phyloP scores from a whole-genome alignment of 2,329 filamentous ascomycete genomes.

The Monosporascus sp. region DNA sequence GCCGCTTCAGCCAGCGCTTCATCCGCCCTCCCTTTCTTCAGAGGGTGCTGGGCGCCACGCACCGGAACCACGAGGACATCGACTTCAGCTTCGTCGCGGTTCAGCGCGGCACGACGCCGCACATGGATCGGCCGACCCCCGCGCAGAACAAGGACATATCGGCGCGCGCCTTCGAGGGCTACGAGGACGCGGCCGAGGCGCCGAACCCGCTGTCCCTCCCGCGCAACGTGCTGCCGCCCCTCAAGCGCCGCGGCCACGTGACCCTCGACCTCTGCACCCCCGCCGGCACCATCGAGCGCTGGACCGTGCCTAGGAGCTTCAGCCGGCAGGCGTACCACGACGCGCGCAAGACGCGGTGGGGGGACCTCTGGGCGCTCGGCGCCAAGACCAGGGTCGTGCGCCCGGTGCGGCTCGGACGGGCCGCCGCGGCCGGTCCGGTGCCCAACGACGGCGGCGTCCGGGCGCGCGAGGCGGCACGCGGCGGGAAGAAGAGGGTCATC shows the following conservation, averaged over 20 bases:
- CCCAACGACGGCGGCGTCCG: conserved; percentile 43
- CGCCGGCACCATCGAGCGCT: conserved; percentile 78
- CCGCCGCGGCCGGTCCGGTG: conserved; percentile 18
- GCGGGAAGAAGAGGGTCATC: conserved; percentile 38
- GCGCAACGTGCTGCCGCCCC: conserved; percentile 68
- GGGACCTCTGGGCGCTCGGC: conserved; percentile 91
- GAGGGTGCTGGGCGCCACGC: conserved; percentile 60
- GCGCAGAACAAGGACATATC: conserved; percentile 51
- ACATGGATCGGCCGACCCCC: conserved; percentile 4
- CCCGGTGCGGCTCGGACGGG: conserved; percentile 53
- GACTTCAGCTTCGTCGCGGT: conserved; percentile 87
- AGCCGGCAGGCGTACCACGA: conserved; percentile 82
- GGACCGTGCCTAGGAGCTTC: conserved; percentile 82
- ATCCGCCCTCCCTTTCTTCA: conserved; percentile 80
- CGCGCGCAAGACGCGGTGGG: conserved; percentile 85
- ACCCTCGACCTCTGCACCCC: conserved; percentile 89
- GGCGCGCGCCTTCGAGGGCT: conserved; percentile 66
- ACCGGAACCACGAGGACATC: conserved; percentile 83
- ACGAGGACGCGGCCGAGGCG: conserved; percentile 44
- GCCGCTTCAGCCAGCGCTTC: conserved; percentile 85
- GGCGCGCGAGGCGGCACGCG: conserved; percentile 22
- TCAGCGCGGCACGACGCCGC: conserved; percentile 62
- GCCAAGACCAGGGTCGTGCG: conserved; percentile 75
- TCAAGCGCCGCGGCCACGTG: conserved; percentile 86
- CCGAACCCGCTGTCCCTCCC: conserved; percentile 67